Percentiles rank a stretch among this genome's conserved stretches.
These are phyloP conservation scores for Lasiodiplodia citricola DNA, from an alignment of 2,329 filamentous ascomycete genomes.

Conservation along the genomic window DNA sequence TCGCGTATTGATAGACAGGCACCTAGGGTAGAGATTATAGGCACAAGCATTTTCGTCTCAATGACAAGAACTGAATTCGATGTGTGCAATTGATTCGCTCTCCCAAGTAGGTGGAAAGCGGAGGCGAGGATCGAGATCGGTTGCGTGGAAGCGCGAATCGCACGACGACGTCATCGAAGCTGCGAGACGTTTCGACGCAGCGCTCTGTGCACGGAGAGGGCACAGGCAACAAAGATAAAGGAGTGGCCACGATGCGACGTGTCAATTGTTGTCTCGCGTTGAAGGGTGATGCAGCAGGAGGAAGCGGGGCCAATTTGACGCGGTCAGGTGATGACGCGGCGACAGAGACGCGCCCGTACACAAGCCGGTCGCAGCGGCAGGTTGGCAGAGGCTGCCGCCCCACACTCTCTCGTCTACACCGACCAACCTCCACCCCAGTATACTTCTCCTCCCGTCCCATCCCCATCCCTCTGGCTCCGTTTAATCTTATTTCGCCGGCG, in stretches of 20 bases:
- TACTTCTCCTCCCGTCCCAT: background rate
- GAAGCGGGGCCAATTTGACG: background rate
- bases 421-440: background rate
- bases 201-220: background rate
- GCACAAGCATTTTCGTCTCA: background rate
- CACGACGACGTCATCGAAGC: constrained; percentile 3
- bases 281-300: background rate
- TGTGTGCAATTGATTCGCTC: background rate
- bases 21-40: background rate
- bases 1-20: background rate
- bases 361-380: background rate
- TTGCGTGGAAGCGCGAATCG: background rate
- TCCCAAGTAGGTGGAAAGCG: background rate
- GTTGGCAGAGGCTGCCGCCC: background rate
- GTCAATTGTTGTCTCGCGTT: background rate
- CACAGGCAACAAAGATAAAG: background rate
- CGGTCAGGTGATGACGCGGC: constrained; percentile 7
- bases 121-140: background rate
- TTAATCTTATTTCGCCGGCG: background rate
- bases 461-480: background rate
- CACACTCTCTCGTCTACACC: background rate
- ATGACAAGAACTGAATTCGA: background rate
- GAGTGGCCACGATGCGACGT: background rate
- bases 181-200: constrained; percentile 9
- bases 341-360: background rate